Base-by-base conservation (phyloP, 2,329 filamentous ascomycete genomes). In the Ophiobolus disseminans region DNA sequence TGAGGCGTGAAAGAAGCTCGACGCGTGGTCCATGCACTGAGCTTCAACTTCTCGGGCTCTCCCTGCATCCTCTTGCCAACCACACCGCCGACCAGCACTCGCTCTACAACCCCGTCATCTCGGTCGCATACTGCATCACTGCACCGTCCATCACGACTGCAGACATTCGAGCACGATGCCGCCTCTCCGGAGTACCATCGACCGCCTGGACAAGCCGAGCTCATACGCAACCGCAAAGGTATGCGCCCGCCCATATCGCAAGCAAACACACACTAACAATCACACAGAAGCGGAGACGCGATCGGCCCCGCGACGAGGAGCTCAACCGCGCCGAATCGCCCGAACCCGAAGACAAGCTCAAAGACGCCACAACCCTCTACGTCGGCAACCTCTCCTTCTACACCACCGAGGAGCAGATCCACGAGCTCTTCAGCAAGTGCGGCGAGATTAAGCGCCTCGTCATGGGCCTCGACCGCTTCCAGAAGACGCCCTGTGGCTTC, bases 341-440 rank as follows among this genome's bases (percentile, higher is more conserved):
- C 8, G 85, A 88, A 31, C 76, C 83, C 35, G 86, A 90, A 52
- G 91, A 96, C 59, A 90, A 91, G 55, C 80, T 99, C 50, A 88
- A 85, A 58, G 82, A 94, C 72, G 91, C 94, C 31, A 92, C 93
- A 7, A 99, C 94, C 0, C 89, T 99, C 71, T 99, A 99, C 70
- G 93, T 99, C 37, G 94, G 94, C 66, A 99, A 99, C 74, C 81
- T 99, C 84, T 95, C 92, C 31, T 97, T 97, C 78, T 97, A 96
- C 81, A 99, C 94, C 19, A 99, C 94, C 47, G 94, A 99, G 74
- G 94, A 99, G 77, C 94, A 99, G 73, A 96, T 99, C 51, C 93
- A 97, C 75, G 93, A 97, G 76, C 85, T 97, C 38, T 97, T 97
- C 75, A 86, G 88, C 50, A 96, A 96, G 71, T 87, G 91, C 75